A percentile compares a stretch with the other conserved stretches of the same genome.
phyloP scores from a whole-genome alignment of 2,329 filamentous ascomycete genomes.

The Epichloe elymi region DNA sequence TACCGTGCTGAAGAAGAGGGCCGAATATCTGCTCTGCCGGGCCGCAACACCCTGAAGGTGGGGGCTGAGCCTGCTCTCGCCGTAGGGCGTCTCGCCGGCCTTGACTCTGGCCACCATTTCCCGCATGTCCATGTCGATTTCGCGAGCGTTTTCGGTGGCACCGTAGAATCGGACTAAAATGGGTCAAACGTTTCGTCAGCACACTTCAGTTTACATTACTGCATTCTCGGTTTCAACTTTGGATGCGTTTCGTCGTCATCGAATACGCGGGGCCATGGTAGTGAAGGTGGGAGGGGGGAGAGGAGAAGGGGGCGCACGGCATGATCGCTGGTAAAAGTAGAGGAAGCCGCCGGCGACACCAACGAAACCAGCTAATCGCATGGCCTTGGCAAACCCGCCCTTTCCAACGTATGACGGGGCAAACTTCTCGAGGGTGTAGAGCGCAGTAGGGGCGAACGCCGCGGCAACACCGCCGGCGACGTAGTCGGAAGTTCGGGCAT shows the following conservation, averaged over 20 bases:
- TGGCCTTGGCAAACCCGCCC: constrained; percentile 67
- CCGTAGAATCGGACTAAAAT: constrained; percentile 83
- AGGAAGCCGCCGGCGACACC: constrained; percentile 69
- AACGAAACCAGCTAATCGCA: constrained; percentile 65
- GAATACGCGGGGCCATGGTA: background rate
- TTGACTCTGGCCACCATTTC: constrained; percentile 98
- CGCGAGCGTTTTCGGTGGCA: constrained; percentile 79
- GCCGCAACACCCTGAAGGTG: constrained; percentile 91
- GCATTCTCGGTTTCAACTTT: background rate
- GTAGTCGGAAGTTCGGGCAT: constrained; percentile 81
- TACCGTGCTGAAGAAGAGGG: constrained; percentile 68
- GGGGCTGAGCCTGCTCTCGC: constrained; percentile 60
- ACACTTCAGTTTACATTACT: background rate
- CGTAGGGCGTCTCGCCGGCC: constrained; percentile 79
- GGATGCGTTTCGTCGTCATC: constrained; percentile 2
- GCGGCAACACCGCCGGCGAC: constrained; percentile 53
- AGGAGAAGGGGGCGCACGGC: constrained; percentile 42
- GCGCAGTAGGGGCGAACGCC: constrained; percentile 57
- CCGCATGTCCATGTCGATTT: constrained; percentile 90
- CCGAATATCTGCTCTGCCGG: constrained; percentile 83
- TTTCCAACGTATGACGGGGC: constrained; percentile 75
- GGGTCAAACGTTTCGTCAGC: background rate
- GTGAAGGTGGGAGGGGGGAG: background rate
- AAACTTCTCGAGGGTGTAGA: constrained; percentile 70
- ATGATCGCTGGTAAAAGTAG: constrained; percentile 72